These are phyloP conservation scores for Serendipita sp. DNA, from an alignment of 768 basidiomycete genomes.

Conservation along the genomic window DNA sequence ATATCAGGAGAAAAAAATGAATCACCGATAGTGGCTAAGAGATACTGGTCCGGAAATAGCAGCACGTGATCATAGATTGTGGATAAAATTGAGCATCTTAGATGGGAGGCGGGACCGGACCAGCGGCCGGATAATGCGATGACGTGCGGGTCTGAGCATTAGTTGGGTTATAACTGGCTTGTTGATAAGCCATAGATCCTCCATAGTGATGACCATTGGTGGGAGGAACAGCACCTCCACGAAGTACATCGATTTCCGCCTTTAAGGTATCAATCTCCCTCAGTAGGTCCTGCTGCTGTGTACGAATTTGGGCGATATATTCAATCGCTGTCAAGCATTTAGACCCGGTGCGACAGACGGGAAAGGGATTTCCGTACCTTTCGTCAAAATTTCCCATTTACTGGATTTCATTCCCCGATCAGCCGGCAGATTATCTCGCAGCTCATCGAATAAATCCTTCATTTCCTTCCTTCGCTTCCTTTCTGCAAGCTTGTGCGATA, in stretches of 20 bases:
- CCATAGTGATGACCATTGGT: background rate
- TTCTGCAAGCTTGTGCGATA: slow-evolving; percentile 95
- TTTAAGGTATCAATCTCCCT: slow-evolving; percentile 66
- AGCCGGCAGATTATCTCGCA: slow-evolving; percentile 81
- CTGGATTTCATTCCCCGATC: slow-evolving; percentile 91
- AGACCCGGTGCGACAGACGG: background rate
- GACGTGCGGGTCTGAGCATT: background rate
- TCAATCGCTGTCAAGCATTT: slow-evolving; percentile 47
- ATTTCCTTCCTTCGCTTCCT: slow-evolving; percentile 95
- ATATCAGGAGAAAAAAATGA: no score
- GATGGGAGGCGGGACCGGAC: background rate
- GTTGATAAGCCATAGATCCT: background rate
- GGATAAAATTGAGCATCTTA: background rate
- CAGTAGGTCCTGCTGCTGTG: slow-evolving; percentile 56
- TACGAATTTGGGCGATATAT: slow-evolving; percentile 67
- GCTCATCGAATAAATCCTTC: slow-evolving; percentile 96
- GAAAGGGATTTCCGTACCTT: slow-evolving; percentile 38
- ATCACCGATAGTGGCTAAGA: no score
- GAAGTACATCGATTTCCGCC: slow-evolving; percentile 51
- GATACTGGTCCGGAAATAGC: no score
- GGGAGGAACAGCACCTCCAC: slow-evolving; percentile 36
- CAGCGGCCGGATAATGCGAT: background rate
- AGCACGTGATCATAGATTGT: no score
- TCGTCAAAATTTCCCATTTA: slow-evolving; percentile 98
- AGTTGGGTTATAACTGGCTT: background rate